phyloP scores from a whole-genome alignment of 148 eudicot genomes.

The Vaccinium myrtillus region DNA sequence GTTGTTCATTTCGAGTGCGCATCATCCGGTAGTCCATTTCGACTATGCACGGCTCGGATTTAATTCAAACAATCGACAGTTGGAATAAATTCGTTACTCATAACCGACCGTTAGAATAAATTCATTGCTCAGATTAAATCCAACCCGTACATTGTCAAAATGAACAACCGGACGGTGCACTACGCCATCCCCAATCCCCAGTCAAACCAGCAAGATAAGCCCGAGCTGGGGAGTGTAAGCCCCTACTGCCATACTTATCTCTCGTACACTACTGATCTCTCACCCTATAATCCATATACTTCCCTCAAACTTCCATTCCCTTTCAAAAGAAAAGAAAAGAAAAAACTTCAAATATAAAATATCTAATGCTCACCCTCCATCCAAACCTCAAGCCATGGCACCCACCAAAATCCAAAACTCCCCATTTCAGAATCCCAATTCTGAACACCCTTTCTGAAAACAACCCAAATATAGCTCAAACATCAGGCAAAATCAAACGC shows the following conservation, averaged over 20 bases:
- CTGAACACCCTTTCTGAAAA: slow-evolving; percentile 25
- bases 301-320: background rate
- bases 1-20: no score
- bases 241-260: background rate
- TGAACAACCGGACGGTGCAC: no score
- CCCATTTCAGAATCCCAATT: background rate
- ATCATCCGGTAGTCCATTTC: no score
- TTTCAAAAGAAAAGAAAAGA: background rate
- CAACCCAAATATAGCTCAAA: slow-evolving; percentile 8
- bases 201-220: background rate
- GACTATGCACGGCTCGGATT: no score
- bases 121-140: no score
- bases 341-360: slow-evolving; percentile 4
- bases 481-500: slow-evolving; percentile 49
- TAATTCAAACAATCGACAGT: no score
- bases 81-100: no score
- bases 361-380: slow-evolving; percentile 20
- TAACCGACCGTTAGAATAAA: no score
- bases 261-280: background rate
- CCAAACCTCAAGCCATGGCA: slow-evolving; percentile 29
- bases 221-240: background rate
- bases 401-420: slow-evolving; percentile 4
- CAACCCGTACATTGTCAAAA: no score
- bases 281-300: background rate
- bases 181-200: no score